These are phyloP conservation scores for Omphalea diandra DNA, from an alignment of 441 rosid genomes.

Conservation along the genomic window DNA sequence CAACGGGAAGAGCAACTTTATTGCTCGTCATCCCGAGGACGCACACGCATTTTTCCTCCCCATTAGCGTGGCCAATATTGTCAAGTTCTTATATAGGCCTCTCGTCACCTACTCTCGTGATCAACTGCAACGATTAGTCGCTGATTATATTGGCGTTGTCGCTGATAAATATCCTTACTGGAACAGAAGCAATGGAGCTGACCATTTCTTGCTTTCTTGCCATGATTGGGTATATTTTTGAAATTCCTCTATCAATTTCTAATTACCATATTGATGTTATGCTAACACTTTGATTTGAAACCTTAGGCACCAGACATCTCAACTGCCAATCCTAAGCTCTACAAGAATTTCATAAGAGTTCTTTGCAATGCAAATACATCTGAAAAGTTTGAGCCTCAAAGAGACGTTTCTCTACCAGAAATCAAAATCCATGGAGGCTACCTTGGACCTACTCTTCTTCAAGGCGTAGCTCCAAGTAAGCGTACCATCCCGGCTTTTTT, in stretches of 20 bases:
- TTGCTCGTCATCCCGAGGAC: constrained; percentile 44
- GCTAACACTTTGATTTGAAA: background rate
- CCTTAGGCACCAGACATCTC: constrained; percentile 43
- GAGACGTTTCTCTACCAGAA: constrained; percentile 47
- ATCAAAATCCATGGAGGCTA: constrained; percentile 20
- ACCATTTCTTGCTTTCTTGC: constrained; percentile 50
- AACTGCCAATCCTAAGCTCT: constrained; percentile 33
- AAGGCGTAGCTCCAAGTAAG: background rate
- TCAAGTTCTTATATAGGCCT: constrained; percentile 48
- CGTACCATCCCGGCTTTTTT: constrained; percentile 38
- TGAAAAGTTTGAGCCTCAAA: constrained; percentile 39
- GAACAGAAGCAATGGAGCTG: constrained; percentile 45
- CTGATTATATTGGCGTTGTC: constrained; percentile 40
- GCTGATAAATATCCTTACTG: constrained; percentile 40
- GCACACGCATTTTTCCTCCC: constrained; percentile 65
- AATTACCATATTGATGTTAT: background rate
- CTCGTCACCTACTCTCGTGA: constrained; percentile 36
- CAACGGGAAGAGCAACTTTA: constrained; percentile 37
- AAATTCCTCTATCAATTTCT: background rate
- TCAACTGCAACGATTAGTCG: constrained; percentile 36
- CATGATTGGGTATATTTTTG: constrained; percentile 51
- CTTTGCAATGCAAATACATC: constrained; percentile 59
- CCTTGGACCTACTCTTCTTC: constrained; percentile 23
- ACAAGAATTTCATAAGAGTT: constrained; percentile 39
- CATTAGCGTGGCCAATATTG: constrained; percentile 46